A percentile compares a stretch with the other conserved stretches of the same genome.
These are phyloP conservation scores for Chrysoporthe deuterocubensis DNA, from an alignment of 2,329 filamentous ascomycete species.

Conservation along the genomic window DNA sequence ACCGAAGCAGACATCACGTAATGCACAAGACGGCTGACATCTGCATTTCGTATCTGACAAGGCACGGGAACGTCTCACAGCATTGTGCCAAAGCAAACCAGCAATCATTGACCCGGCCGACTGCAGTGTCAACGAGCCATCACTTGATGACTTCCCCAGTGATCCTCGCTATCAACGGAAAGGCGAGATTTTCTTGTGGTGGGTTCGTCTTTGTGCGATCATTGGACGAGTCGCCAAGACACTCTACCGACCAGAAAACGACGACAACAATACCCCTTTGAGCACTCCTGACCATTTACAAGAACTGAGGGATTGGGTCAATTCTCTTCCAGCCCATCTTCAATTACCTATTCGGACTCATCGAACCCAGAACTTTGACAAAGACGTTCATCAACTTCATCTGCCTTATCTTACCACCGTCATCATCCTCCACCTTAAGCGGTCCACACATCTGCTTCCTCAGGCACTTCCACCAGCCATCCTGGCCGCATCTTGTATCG, in stretches of 20 bases:
- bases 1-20: too few species aligned
- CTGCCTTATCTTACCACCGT: conserved; percentile 47
- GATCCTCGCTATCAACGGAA: conserved; percentile 37
- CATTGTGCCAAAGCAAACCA: conserved; percentile 48
- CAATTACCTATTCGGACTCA: conserved; percentile 38
- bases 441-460: conserved; percentile 42
- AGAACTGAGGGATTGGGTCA: conserved; percentile 42
- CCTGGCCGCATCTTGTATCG: conserved; percentile 44
- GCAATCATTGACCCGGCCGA: conserved; percentile 48
- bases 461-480: conserved; percentile 43
- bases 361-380: conserved; percentile 40
- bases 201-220: conserved; percentile 46
- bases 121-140: conserved; percentile 44
- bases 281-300: conserved; percentile 26
- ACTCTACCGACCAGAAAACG: background rate
- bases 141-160: conserved; percentile 44
- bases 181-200: conserved; percentile 46
- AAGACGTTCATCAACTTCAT: conserved; percentile 45
- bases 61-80: conserved; percentile 42
- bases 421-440: conserved; percentile 44
- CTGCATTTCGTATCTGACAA: too few species aligned
- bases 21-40: too few species aligned
- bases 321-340: conserved; percentile 39
- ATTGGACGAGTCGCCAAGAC: conserved; percentile 45
- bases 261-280: background rate